phyloP scores from a whole-genome alignment of 352 stramenopile species.

The Blastocystis hominis region DNA sequence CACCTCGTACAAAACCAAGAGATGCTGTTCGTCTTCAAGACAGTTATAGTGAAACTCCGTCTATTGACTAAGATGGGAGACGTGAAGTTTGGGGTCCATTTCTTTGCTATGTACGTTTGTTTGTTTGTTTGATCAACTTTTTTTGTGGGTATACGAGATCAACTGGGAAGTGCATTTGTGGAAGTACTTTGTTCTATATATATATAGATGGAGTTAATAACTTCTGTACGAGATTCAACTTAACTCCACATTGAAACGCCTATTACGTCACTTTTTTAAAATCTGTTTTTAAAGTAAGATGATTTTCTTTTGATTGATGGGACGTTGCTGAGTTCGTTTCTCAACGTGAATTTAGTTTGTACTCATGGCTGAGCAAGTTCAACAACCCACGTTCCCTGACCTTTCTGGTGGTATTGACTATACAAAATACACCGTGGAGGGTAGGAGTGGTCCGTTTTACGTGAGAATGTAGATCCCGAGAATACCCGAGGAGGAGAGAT shows the following conservation, averaged over 20 bases:
- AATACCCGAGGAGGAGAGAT: slow-evolving; percentile 9
- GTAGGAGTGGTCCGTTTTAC: background rate
- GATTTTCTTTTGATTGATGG: background rate
- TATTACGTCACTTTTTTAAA: background rate
- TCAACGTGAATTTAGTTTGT: background rate
- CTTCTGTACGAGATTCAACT: background rate
- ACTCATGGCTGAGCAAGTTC: background rate
- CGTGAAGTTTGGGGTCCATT: too few species aligned
- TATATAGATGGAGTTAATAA: background rate
- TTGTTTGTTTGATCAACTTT: background rate
- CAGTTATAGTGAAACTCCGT: too few species aligned
- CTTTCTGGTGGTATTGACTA: background rate
- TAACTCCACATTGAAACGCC: background rate
- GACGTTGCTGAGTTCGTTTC: background rate
- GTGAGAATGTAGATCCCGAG: slow-evolving; percentile 29
- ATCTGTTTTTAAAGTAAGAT: background rate
- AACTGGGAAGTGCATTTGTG: background rate
- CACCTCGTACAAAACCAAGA: slow-evolving; percentile 8
- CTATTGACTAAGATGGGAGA: too few species aligned
- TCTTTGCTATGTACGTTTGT: background rate
- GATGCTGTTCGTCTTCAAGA: background rate
- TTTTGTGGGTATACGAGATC: background rate
- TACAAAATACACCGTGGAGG: slow-evolving; percentile 19
- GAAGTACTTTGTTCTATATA: background rate
- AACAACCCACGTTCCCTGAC: background rate